Evolutionary conservation across 129 eudicot genomes (phyloP).

Genomic region (Lactuca saligna): DNA sequence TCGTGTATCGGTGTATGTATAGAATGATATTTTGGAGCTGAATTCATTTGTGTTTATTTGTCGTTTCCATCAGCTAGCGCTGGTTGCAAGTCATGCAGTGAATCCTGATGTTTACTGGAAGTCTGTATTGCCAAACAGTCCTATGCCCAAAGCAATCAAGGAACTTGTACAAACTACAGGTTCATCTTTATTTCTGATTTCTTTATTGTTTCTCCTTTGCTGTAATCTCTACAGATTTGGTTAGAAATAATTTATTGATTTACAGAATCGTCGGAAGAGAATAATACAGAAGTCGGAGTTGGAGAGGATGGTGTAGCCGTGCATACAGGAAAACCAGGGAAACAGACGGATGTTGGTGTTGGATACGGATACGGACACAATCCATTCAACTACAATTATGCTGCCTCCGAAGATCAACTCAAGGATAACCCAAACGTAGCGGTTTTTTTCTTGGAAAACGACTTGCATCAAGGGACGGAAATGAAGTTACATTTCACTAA

Average conservation of each 20-base stretch:
- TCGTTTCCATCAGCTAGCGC: slow-evolving; percentile 5
- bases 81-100: slow-evolving; percentile 26
- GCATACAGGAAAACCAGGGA: slow-evolving; percentile 18
- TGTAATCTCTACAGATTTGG: background rate
- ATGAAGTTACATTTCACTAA: slow-evolving; percentile 32
- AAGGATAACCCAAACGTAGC: slow-evolving; percentile 47
- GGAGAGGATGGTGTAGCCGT: slow-evolving; percentile 39
- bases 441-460: slow-evolving; percentile 35
- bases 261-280: background rate
- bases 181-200: background rate
- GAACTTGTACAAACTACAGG: slow-evolving; percentile 31
- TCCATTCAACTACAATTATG: slow-evolving; percentile 21
- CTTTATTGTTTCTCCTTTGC: background rate
- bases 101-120: slow-evolving; percentile 46
- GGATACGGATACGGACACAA: background rate
- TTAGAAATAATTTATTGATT: background rate
- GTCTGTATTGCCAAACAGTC: slow-evolving; percentile 31
- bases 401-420: slow-evolving; percentile 47
- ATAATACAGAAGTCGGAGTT: slow-evolving; percentile 16
- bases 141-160: slow-evolving; percentile 50
- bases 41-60: background rate
- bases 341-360: slow-evolving; percentile 29
- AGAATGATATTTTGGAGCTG: background rate
- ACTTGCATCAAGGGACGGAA: slow-evolving; percentile 21
- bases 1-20: no score